Conservation (phyloP, 1,139 yeast genomes). For the Geotrichum cucujoidarum region DNA sequence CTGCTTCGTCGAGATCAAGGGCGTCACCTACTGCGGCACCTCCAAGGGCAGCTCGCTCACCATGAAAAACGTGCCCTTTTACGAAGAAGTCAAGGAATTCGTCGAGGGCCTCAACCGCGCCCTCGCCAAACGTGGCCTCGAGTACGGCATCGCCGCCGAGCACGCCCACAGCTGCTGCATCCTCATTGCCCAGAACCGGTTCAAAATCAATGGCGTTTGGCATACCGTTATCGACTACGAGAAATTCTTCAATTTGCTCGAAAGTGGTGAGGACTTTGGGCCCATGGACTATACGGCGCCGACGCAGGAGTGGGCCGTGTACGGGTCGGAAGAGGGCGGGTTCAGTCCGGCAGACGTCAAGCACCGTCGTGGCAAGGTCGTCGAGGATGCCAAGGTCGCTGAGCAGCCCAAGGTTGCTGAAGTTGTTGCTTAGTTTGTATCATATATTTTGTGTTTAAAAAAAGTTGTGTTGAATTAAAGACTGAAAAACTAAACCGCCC, state of each 20-base stretch:
- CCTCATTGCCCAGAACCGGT: constrained; percentile 69
- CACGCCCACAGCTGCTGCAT: constrained; percentile 96
- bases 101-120: constrained; percentile 59
- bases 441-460: not conserved
- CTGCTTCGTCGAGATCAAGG: constrained; percentile 85
- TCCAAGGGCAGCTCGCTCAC: constrained; percentile 81
- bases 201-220: constrained; percentile 71
- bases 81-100: constrained; percentile 79
- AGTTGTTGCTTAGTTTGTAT: not conserved
- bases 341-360: constrained; percentile 73
- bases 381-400: constrained; percentile 16
- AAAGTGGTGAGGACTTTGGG: constrained; percentile 51
- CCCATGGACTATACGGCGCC: constrained; percentile 76
- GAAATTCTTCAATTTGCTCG: constrained; percentile 65
- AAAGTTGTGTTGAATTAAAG: too few relatives aligned
- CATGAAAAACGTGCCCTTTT: constrained; percentile 92
- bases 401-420: not conserved
- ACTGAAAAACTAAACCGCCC: too few relatives aligned
- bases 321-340: constrained; percentile 83
- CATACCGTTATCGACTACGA: constrained; percentile 84
- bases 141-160: constrained; percentile 85
- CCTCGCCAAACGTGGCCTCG: constrained; percentile 57
- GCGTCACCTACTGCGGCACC: constrained; percentile 91
- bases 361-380: constrained; percentile 29
- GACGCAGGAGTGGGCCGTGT: constrained; percentile 88